Percentiles rank a stretch among this genome's conserved stretches.
These are phyloP conservation scores for Rhazya stricta DNA, from an alignment of 257 asterid species.

Conservation along the genomic window DNA sequence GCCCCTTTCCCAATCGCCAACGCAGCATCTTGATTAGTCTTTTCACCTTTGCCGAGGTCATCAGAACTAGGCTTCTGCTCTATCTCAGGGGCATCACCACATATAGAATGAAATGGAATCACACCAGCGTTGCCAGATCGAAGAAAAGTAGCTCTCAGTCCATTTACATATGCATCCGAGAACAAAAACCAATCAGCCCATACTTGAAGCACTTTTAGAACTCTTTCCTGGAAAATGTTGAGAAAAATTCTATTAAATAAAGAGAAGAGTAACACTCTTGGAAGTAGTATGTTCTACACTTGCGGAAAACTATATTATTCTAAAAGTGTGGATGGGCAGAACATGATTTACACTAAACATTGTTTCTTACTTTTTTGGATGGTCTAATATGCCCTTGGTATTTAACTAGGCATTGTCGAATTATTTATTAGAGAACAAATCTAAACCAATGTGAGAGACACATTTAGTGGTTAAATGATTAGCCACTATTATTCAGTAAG, in stretches of 20 bases:
- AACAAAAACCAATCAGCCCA: slow-evolving; percentile 97
- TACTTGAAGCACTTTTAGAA: slow-evolving; percentile 85
- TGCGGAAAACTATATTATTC: no score
- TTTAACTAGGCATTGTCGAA: no score
- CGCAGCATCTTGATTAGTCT: slow-evolving; percentile 70
- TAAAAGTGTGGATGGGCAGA: no score
- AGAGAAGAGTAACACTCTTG: neutral
- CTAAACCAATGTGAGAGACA: no score
- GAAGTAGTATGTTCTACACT: slow-evolving; percentile 5
- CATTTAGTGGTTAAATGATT: no score
- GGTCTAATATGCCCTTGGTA: no score
- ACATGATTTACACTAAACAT: no score
- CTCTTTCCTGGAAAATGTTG: slow-evolving; percentile 61
- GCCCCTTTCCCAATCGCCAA: slow-evolving; percentile 95
- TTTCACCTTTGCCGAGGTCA: slow-evolving; percentile 41
- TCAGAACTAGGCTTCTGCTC: slow-evolving; percentile 54
- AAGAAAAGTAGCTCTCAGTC: slow-evolving; percentile 86
- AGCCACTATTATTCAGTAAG: no score
- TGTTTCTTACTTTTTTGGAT: no score
- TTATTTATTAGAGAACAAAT: no score
- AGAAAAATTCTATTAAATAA: slow-evolving; percentile 16
- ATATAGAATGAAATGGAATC: slow-evolving; percentile 70
- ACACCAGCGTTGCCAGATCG: slow-evolving; percentile 82
- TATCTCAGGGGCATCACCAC: slow-evolving; percentile 87
- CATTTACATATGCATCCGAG: slow-evolving; percentile 88